Conservation (phyloP, 2,329 filamentous ascomycete genomes). For the Aspergillus sp. region DNA sequence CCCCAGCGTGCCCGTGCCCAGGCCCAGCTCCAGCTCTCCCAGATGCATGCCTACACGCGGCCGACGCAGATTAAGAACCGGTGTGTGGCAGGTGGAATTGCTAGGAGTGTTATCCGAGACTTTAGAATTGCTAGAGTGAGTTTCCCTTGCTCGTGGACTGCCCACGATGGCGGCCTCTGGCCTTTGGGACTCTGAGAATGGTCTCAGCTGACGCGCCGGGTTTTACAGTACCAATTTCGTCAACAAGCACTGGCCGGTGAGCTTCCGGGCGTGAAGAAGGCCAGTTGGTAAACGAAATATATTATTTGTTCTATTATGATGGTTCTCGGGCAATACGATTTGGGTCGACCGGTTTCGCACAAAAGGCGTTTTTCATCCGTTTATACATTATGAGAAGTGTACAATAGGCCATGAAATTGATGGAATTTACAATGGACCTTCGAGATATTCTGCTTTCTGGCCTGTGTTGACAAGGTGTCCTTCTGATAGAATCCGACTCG, state of each 20-base stretch:
- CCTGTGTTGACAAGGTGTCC: too few relatives aligned
- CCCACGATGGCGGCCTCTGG: background rate
- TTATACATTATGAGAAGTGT: slow-evolving; percentile 6
- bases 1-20: slow-evolving; percentile 75
- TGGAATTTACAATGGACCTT: background rate
- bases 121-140: slow-evolving; percentile 88
- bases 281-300: slow-evolving; percentile 67
- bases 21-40: slow-evolving; percentile 83
- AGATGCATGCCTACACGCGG: slow-evolving; percentile 95
- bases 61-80: slow-evolving; percentile 90
- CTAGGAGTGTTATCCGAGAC: slow-evolving; percentile 80
- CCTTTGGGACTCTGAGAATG: background rate
- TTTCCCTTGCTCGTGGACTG: slow-evolving; percentile 11
- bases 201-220: slow-evolving; percentile 13
- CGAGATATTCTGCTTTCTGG: background rate
- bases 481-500: too few relatives aligned
- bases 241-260: slow-evolving; percentile 79
- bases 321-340: slow-evolving; percentile 10
- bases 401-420: slow-evolving; percentile 6
- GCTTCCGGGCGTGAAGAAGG: slow-evolving; percentile 88
- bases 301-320: slow-evolving; percentile 4
- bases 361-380: slow-evolving; percentile 19
- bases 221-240: slow-evolving; percentile 77
- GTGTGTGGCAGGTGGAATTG: slow-evolving; percentile 86
- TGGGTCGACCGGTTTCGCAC: slow-evolving; percentile 13